Base-by-base conservation (phyloP, 1,284 basidiomycete species). In the Amylostereum chailletii region DNA sequence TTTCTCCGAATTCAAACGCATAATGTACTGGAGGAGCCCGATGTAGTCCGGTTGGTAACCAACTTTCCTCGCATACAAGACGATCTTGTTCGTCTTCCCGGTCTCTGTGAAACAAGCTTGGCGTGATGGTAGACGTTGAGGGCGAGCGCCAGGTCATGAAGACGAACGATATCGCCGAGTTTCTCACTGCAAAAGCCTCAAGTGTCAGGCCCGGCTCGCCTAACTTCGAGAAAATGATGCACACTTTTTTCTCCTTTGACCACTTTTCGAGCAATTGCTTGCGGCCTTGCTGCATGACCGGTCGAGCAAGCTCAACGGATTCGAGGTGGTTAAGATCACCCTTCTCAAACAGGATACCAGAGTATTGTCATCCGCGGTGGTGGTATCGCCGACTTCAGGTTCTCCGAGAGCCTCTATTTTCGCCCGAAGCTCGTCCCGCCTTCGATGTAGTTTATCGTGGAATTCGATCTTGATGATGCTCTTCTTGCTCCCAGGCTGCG, bases 91-190 rank as follows among this genome's bases (percentile, higher is more conserved):
- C 48, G 86, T 97, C 71, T 99, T 96, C 32, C 95, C 95, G 1
- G 94, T 94, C 74, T 99, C 96, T 7, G 95, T 95, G 65, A 99
- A 99, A 76, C 94, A 99, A 10, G 96, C 96, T 97, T 99, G 52
- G 96, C 96, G 50, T 96, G 86, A 33, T 99, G 83, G 68, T 99
- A 99, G 53, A 99, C 94, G 57, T 94, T 96, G 47, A 99, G 79
- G n/a, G 96, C 96, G 51, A 99, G 81, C 4, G 93, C 98, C 89
- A 99, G 94, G 68, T 99, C 96, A 65, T 94, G 86, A 44, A 87
- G 71, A 47, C 96, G 87, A 50, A 98, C 96, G 56, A 99, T 90
- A 66, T 99, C 96, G 53, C 96, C 96, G 19, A 99, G 85, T 69
- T 99, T 95, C 70, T 99, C 96, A 62, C 88, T 93, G 74, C 96